Evolutionary conservation across 2,329 filamentous ascomycete genomes (phyloP).

Genomic region (Arthrobotrys iridis): DNA sequence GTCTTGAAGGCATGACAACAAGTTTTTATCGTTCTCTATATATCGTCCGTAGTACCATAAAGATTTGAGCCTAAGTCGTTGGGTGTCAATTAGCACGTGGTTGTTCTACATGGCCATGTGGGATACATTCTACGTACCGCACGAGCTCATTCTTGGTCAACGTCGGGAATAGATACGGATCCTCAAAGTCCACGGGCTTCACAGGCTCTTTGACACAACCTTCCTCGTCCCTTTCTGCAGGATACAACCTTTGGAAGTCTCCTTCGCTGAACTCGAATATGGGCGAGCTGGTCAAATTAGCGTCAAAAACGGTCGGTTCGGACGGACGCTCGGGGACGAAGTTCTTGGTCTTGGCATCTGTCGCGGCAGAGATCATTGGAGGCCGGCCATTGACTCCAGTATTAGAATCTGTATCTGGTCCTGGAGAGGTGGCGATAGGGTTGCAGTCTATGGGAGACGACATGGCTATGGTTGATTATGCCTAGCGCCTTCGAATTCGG

Average conservation of each 20-base stretch:
- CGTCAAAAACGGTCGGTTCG: conserved; percentile 35
- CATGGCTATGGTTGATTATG: not conserved
- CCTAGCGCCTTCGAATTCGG: conserved; percentile 4
- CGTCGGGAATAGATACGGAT: conserved; percentile 60
- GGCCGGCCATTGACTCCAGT: conserved; percentile 1
- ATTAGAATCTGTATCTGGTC: too few species aligned
- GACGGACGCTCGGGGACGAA: conserved; percentile 23
- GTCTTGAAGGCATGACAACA: conserved; percentile 63
- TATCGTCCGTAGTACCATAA: conserved; percentile 64
- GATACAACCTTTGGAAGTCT: conserved; percentile 24
- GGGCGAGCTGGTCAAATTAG: conserved; percentile 28
- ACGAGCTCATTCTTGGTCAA: conserved; percentile 61
- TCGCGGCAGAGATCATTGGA: conserved; percentile 9
- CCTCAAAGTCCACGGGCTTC: conserved; percentile 54
- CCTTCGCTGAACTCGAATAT: conserved; percentile 31
- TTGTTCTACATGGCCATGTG: not conserved
- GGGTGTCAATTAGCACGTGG: not conserved
- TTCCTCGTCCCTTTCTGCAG: not conserved
- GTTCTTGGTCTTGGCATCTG: conserved; percentile 17
- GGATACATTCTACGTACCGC: conserved; percentile 52
- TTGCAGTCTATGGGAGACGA: not conserved
- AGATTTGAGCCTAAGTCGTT: conserved; percentile 59
- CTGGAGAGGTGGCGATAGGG: too few species aligned
- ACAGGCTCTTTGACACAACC: conserved; percentile 34
- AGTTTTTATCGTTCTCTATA: conserved; percentile 62